Conservation (phyloP, 2,329 filamentous ascomycete genomes). For the Daldinia sp. region DNA sequence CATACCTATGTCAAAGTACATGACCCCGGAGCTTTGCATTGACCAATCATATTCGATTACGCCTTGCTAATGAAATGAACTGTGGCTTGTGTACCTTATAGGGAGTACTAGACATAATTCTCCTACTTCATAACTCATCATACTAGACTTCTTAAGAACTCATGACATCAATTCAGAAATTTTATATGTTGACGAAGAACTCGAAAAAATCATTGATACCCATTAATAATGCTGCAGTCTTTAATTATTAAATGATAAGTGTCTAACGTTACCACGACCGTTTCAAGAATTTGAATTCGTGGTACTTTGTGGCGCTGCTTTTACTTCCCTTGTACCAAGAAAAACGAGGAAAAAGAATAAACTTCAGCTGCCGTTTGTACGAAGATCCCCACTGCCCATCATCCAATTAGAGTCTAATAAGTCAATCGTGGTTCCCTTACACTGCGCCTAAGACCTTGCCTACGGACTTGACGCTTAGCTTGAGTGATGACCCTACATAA, state of each 20-base stretch:
- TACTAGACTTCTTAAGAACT: not conserved
- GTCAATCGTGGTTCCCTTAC: conserved; percentile 8
- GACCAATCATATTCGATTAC: conserved; percentile 13
- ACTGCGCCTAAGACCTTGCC: conserved; percentile 28
- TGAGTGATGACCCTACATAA: conserved; percentile 26
- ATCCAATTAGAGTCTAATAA: conserved; percentile 22
- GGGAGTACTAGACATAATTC: not conserved
- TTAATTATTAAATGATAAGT: not conserved
- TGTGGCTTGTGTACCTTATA: conserved; percentile 10
- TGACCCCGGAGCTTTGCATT: not conserved
- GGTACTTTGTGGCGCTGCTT: conserved; percentile 12
- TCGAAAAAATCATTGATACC: not conserved
- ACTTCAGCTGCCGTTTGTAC: conserved; percentile 27
- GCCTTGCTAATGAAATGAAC: conserved; percentile 33
- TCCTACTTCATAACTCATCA: not conserved
- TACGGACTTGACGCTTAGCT: conserved; percentile 11
- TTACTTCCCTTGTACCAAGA: not conserved
- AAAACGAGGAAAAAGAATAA: conserved; percentile 8
- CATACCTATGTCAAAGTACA: not conserved
- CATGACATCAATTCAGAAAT: not conserved
- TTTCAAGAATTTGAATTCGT: not conserved
- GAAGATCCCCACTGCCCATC: conserved; percentile 23
- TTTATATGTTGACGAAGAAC: not conserved
- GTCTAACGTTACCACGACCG: not conserved
- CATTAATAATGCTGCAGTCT: not conserved